These are phyloP conservation scores for Podospora sp. DNA, from an alignment of 495 filamentous ascomycete species.

Conservation along the genomic window DNA sequence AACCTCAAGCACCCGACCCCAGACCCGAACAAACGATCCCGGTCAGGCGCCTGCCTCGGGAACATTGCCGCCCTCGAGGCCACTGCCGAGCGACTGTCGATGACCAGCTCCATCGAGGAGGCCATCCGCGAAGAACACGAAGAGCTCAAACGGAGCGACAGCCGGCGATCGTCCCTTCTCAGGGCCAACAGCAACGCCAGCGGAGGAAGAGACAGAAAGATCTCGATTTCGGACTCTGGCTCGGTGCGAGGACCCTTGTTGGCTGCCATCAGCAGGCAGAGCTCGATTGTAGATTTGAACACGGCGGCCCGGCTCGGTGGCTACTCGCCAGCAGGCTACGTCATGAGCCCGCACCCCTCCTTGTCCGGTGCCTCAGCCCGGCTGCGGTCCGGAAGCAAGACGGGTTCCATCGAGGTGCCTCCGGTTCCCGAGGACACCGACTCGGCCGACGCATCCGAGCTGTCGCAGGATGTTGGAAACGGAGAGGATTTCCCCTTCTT, in stretches of 20 bases:
- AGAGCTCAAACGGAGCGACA: conserved; percentile 72
- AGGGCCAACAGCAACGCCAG: conserved; percentile 39
- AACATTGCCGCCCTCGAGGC: conserved; percentile 84
- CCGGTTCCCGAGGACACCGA: conserved; percentile 5
- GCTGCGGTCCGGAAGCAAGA: conserved; percentile 61
- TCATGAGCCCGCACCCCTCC: conserved; percentile 68
- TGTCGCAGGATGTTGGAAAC: conserved; percentile 32
- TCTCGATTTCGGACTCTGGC: conserved; percentile 38
- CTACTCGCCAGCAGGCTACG: conserved; percentile 68
- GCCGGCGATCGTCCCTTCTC: conserved; percentile 59
- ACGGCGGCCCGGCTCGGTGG: conserved; percentile 66
- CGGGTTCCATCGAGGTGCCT: conserved; percentile 35
- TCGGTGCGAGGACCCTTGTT: conserved; percentile 39
- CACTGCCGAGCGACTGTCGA: conserved; percentile 78
- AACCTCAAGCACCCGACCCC: conserved; percentile 74
- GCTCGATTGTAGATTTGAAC: conserved; percentile 71
- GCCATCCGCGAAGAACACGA: conserved; percentile 79
- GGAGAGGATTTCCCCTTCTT: conserved; percentile 41
- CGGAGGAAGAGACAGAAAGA: conserved; percentile 35
- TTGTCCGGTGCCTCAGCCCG: conserved; percentile 56
- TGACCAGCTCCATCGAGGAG: conserved; percentile 75
- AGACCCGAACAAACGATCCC: conserved; percentile 69
- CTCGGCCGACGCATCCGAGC: neutral
- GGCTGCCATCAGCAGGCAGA: conserved; percentile 59
- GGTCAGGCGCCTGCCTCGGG: conserved; percentile 71